Evolutionary conservation across 2,329 filamentous ascomycete species (phyloP).

Genomic region (Aspergillus sp.): DNA sequence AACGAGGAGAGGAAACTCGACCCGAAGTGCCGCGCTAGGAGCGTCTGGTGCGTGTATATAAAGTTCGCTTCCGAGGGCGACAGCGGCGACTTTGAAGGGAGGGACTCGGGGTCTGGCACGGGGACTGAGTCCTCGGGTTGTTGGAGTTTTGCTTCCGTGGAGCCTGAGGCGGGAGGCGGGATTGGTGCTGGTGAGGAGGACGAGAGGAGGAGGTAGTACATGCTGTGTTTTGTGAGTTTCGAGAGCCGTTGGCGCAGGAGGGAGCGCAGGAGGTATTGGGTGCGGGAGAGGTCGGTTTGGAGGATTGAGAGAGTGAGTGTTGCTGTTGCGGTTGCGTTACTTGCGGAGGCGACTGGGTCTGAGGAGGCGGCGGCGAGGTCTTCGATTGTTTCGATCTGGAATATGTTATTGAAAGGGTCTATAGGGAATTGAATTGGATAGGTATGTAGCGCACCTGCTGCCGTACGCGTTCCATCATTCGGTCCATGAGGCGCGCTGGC

Average conservation of each 20-base stretch:
- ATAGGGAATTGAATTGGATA: not conserved
- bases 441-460: constrained; percentile 48
- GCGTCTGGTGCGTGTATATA: constrained; percentile 77
- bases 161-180: constrained; percentile 15
- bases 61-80: constrained; percentile 78
- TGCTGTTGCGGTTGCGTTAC: constrained; percentile 79
- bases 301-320: constrained; percentile 94
- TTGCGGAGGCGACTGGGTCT: constrained; percentile 56
- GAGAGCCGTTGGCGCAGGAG: constrained; percentile 81
- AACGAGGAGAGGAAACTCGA: constrained; percentile 82
- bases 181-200: constrained; percentile 20
- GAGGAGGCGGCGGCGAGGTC: constrained; percentile 50
- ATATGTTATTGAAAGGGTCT: not conserved
- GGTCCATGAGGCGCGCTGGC: constrained; percentile 73
- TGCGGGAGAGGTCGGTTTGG: constrained; percentile 92
- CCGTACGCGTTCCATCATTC: constrained; percentile 72
- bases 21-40: constrained; percentile 82
- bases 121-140: constrained; percentile 34
- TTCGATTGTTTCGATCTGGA: constrained; percentile 66
- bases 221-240: constrained; percentile 61
- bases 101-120: constrained; percentile 23
- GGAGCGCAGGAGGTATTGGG: constrained; percentile 85
- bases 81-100: constrained; percentile 52
- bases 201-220: constrained; percentile 46
- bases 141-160: constrained; percentile 15